A percentile compares a stretch with the other conserved stretches of the same genome.
Conservation (phyloP, 2,329 filamentous ascomycete genomes). For the Botrytis tulipae region DNA sequence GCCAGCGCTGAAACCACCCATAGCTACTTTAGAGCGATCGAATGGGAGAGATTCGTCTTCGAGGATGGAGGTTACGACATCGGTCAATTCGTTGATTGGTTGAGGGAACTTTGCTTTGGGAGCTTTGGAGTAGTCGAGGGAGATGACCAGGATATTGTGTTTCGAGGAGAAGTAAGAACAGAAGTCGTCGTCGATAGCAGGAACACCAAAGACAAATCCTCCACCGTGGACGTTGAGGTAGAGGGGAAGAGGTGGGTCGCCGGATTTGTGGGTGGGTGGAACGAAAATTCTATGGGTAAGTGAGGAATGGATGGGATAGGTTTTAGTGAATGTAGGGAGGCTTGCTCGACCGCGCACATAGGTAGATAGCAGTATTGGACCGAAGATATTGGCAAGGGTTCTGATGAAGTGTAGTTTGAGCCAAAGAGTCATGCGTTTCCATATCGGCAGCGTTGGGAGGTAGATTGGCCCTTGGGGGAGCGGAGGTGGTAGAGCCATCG, state of each 20-base stretch:
- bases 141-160: constrained; percentile 45
- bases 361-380: neutral
- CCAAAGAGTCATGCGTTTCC: neutral
- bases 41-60: constrained; percentile 46
- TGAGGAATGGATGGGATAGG: constrained; percentile 14
- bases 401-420: neutral
- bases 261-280: constrained; percentile 11
- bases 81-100: constrained; percentile 46
- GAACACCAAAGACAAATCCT: constrained; percentile 47
- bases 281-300: constrained; percentile 20
- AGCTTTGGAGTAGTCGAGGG: constrained; percentile 50
- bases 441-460: neutral
- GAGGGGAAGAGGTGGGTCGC: constrained; percentile 9
- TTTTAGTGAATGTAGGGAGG: constrained; percentile 20
- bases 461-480: constrained; percentile 9
- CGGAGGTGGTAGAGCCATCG: neutral
- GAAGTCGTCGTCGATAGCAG: constrained; percentile 47
- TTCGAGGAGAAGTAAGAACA: constrained; percentile 44
- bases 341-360: neutral
- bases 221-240: constrained; percentile 53
- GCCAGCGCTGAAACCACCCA: constrained; percentile 52
- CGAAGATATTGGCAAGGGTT: neutral
- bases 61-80: constrained; percentile 44
- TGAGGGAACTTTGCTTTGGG: constrained; percentile 46
- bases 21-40: constrained; percentile 42